These are phyloP conservation scores for Acidiella bohemica DNA, from an alignment of 495 filamentous ascomycete genomes.

Conservation along the genomic window DNA sequence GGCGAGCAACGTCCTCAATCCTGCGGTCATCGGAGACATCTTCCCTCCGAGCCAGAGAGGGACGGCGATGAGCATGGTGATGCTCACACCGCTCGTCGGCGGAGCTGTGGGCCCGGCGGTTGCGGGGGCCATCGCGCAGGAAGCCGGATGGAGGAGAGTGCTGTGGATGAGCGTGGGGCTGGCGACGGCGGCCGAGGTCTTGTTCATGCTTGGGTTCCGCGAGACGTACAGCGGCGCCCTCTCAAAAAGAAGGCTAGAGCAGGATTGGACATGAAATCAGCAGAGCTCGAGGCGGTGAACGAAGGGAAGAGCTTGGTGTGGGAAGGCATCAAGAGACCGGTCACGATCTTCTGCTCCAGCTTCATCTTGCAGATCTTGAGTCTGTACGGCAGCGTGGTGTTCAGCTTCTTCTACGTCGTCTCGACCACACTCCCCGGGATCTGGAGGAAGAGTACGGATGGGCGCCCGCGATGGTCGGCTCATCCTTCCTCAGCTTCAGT, in stretches of 20 bases:
- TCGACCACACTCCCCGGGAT: conserved; percentile 41
- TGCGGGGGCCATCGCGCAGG: conserved; percentile 8
- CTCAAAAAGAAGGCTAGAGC: conserved; percentile 1
- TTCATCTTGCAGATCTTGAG: conserved; percentile 37
- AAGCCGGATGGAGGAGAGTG: conserved; percentile 15
- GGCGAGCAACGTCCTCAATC: conserved; percentile 42
- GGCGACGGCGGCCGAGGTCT: conserved; percentile 16
- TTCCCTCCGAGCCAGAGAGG: conserved; percentile 38
- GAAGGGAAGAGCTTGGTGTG: conserved; percentile 15
- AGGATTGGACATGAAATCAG: neutral
- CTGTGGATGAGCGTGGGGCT: conserved; percentile 17
- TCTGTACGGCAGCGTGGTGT: conserved; percentile 37
- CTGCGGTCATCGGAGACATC: conserved; percentile 47
- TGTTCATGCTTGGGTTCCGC: conserved; percentile 17
- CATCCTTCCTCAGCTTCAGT: conserved; percentile 40
- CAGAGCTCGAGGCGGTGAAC: neutral
- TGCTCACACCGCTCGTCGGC: conserved; percentile 47
- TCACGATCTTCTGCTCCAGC: conserved; percentile 34
- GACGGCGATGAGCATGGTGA: conserved; percentile 38
- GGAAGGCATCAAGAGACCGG: conserved; percentile 36
- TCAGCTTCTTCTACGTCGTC: conserved; percentile 42
- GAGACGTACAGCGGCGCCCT: conserved; percentile 22
- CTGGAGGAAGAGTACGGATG: conserved; percentile 35
- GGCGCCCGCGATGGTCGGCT: conserved; percentile 33
- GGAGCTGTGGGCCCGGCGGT: conserved; percentile 30